Evolutionary conservation across 768 basidiomycete species (phyloP), one percentile per base, ranked within the genome.

Genomic region (Pleurotus eryngii): DNA sequence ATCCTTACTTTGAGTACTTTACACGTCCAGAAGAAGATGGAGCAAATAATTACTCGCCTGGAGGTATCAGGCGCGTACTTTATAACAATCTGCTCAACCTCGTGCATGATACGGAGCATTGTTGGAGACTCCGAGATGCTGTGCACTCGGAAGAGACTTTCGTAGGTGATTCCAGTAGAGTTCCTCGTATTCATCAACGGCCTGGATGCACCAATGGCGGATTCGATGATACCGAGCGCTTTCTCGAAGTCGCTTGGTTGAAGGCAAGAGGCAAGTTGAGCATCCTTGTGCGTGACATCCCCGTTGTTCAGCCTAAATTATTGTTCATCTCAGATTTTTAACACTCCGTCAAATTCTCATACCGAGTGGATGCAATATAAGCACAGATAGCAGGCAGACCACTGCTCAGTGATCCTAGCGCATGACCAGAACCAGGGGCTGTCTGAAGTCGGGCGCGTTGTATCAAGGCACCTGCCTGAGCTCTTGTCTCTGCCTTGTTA

Each of bases 341-440:
- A 4, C 11, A 11, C 11, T 35, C 30, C 8, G 1, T 35, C 11
- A 35, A 35, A 35, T 9, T 56, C 3, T 50, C 69, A 43, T 57
- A 82, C 82, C 70, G 67, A 67, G 76, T 69, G 5, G 80, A 82
- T 20, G 82, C 81, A 47, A 84, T 64, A 53, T 74, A 72, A 24
- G 80, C 77, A 59, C 81, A 83, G 27, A 81, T 76, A 4, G 82
- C 80, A 15, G 79, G 72, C 27, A 82, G 56, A 18, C 77, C 82
- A 3, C 68, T 67, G 2, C 64, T 66, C 12, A 68, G 69, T 18
- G 74, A 59, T 3, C 75, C 72, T 3, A 82, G 58, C 17, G 76
- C 71, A 54, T 72, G 73, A 5, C 83, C 83, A 6, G 81, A 79
- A n/a, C 82, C 81, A 14, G 72, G 75, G 1, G 66, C 72, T 12